phyloP scores from a whole-genome alignment of 2,329 filamentous ascomycete species.

The Pseudogymnoascus sp. region DNA sequence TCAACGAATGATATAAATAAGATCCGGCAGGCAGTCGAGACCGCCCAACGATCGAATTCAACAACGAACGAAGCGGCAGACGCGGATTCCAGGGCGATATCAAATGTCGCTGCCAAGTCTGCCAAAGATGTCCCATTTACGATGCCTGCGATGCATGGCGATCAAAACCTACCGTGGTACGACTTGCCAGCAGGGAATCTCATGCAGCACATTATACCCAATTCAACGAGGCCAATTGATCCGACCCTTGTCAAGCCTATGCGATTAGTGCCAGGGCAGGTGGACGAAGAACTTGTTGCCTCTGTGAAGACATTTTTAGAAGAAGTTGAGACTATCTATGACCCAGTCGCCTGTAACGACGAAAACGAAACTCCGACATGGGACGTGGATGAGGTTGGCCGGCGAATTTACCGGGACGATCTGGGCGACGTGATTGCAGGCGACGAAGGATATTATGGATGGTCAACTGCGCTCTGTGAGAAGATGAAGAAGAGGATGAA shows the following conservation, averaged over 20 bases:
- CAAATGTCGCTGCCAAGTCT: slow-evolving; percentile 46
- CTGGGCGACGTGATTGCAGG: slow-evolving; percentile 42
- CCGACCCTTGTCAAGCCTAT: slow-evolving; percentile 62
- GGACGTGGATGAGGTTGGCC: slow-evolving; percentile 70
- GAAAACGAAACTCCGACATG: slow-evolving; percentile 39
- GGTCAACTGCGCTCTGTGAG: slow-evolving; percentile 72
- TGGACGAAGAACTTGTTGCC: slow-evolving; percentile 53
- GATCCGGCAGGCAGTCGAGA: slow-evolving; percentile 49
- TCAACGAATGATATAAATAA: slow-evolving; percentile 42
- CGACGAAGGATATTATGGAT: slow-evolving; percentile 77
- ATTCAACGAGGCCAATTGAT: slow-evolving; percentile 66
- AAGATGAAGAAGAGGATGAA: slow-evolving; percentile 59
- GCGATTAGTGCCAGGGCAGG: slow-evolving; percentile 59
- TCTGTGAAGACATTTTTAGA: slow-evolving; percentile 63
- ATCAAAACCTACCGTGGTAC: slow-evolving; percentile 64
- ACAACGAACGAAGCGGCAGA: slow-evolving; percentile 19
- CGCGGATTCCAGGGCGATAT: slow-evolving; percentile 24
- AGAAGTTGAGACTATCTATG: slow-evolving; percentile 62
- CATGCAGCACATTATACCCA: slow-evolving; percentile 67
- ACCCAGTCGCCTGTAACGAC: slow-evolving; percentile 36
- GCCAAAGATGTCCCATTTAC: slow-evolving; percentile 47
- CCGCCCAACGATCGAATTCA: slow-evolving; percentile 27
- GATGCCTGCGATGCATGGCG: slow-evolving; percentile 70
- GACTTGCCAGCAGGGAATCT: slow-evolving; percentile 76
- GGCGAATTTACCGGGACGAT: slow-evolving; percentile 56